These are phyloP conservation scores for Metschnikowia vanudenii DNA, from an alignment of 805 yeast genomes.

Conservation along the genomic window DNA sequence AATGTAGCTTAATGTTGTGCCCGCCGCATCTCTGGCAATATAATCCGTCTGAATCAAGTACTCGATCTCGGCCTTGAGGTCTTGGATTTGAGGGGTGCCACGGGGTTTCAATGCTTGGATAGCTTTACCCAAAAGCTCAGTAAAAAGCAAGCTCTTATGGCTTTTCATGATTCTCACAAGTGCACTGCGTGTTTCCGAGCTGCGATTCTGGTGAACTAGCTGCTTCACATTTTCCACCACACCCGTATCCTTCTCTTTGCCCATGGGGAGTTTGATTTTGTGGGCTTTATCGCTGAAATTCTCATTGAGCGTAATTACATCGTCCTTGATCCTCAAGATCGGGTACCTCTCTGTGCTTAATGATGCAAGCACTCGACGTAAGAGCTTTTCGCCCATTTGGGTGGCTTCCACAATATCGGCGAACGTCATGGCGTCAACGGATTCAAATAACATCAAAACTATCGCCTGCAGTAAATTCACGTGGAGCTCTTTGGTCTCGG, in stretches of 20 bases:
- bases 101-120: slow-evolving; percentile 21
- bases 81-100: slow-evolving; percentile 28
- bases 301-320: slow-evolving; percentile 20
- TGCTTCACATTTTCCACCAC: slow-evolving; percentile 10
- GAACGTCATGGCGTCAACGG: slow-evolving; percentile 20
- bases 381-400: slow-evolving; percentile 32
- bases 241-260: slow-evolving; percentile 17
- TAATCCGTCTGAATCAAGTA: slow-evolving; percentile 36
- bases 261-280: slow-evolving; percentile 30
- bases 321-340: slow-evolving; percentile 21
- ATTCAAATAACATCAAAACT: slow-evolving; percentile 38
- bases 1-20: slow-evolving; percentile 27
- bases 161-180: slow-evolving; percentile 36
- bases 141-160: slow-evolving; percentile 22
- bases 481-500: slow-evolving; percentile 31
- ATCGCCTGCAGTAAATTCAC: slow-evolving; percentile 47
- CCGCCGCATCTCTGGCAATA: slow-evolving; percentile 25
- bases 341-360: slow-evolving; percentile 32
- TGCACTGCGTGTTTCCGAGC: slow-evolving; percentile 28
- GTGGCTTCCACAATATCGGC: slow-evolving; percentile 26
- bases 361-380: slow-evolving; percentile 30
- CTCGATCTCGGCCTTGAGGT: slow-evolving; percentile 36
- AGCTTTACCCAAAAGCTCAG: slow-evolving; percentile 29
- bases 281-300: slow-evolving; percentile 29
- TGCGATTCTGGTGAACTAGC: slow-evolving; percentile 23